A percentile compares a stretch with the other conserved stretches of the same genome.
These are phyloP conservation scores for Talaromyces verruculosus DNA, from an alignment of 2,329 filamentous ascomycete species.

Conservation along the genomic window DNA sequence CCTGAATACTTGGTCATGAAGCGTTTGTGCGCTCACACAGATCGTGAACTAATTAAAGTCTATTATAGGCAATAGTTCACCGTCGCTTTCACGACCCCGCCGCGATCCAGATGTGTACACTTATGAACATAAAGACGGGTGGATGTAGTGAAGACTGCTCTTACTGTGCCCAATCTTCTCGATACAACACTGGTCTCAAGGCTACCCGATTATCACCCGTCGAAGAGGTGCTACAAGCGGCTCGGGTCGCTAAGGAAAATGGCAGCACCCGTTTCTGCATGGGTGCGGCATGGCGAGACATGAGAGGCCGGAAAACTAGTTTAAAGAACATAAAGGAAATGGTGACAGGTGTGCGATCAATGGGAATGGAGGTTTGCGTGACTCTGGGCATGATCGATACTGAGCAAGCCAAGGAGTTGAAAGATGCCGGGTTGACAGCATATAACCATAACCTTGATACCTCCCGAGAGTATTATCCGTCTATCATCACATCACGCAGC, in stretches of 20 bases:
- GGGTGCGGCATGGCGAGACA: conserved; percentile 91
- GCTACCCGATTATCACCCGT: conserved; percentile 76
- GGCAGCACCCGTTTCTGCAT: conserved; percentile 92
- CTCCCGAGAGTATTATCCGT: conserved; percentile 82
- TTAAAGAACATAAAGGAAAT: conserved; percentile 83
- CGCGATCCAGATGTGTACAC: conserved; percentile 85
- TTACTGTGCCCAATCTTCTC: conserved; percentile 83
- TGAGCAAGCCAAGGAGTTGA: conserved; percentile 76
- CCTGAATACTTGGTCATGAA: neutral
- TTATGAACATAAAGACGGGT: conserved; percentile 96
- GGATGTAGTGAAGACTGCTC: conserved; percentile 91
- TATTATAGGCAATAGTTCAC: conserved; percentile 67
- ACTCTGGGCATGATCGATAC: conserved; percentile 89
- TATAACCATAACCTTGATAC: conserved; percentile 97
- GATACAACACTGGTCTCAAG: conserved; percentile 71
- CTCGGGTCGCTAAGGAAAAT: conserved; percentile 73
- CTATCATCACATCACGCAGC: conserved; percentile 77
- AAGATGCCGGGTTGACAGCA: conserved; percentile 79
- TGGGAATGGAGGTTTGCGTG: conserved; percentile 92
- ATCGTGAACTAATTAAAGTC: conserved; percentile 20
- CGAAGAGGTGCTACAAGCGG: conserved; percentile 76
- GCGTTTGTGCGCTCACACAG: neutral
- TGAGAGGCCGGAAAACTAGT: conserved; percentile 83
- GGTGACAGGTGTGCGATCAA: conserved; percentile 73
- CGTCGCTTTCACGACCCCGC: conserved; percentile 80